These are phyloP conservation scores for Clavispora carvajalis DNA, from an alignment of 805 yeast genomes.

Conservation along the genomic window DNA sequence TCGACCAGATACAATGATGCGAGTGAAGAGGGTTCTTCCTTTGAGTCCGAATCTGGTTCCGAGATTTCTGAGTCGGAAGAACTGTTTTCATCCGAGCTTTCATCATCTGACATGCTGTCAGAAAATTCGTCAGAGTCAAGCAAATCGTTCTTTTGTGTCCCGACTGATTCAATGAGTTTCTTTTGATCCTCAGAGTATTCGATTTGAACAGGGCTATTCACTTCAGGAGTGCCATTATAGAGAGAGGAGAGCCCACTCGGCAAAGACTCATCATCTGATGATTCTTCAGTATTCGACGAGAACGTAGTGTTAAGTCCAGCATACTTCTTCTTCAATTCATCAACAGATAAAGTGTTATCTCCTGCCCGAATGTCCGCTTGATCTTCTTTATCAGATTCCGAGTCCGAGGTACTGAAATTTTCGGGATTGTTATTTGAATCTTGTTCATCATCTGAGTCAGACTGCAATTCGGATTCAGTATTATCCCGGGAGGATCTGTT, in stretches of 20 bases:
- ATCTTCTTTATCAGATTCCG: conserved; percentile 17
- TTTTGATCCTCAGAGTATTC: conserved; percentile 33
- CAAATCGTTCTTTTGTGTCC: conserved; percentile 11
- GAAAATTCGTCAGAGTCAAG: conserved; percentile 17
- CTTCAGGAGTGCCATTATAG: conserved; percentile 19
- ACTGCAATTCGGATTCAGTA: conserved; percentile 21
- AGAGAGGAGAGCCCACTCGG: conserved; percentile 25
- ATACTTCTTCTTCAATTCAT: conserved; percentile 54
- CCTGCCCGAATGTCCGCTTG: conserved; percentile 21
- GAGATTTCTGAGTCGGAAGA: conserved; percentile 3
- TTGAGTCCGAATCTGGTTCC: background rate
- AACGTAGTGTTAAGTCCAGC: conserved; percentile 33
- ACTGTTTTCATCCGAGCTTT: conserved; percentile 8
- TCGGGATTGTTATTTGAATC: conserved; percentile 21
- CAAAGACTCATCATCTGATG: conserved; percentile 5
- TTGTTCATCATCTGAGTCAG: conserved; percentile 12
- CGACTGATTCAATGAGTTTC: conserved; percentile 19
- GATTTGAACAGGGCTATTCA: background rate
- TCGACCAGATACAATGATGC: conserved; percentile 2
- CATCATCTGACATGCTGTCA: conserved; percentile 15
- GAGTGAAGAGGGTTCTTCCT: background rate
- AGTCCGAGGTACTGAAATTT: conserved; percentile 14
- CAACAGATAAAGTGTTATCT: conserved; percentile 50
- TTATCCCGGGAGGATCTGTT: conserved; percentile 29
- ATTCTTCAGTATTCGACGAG: conserved; percentile 3